Evolutionary conservation across 345 rosid genomes (phyloP).

Genomic region (Psidium guajava): DNA sequence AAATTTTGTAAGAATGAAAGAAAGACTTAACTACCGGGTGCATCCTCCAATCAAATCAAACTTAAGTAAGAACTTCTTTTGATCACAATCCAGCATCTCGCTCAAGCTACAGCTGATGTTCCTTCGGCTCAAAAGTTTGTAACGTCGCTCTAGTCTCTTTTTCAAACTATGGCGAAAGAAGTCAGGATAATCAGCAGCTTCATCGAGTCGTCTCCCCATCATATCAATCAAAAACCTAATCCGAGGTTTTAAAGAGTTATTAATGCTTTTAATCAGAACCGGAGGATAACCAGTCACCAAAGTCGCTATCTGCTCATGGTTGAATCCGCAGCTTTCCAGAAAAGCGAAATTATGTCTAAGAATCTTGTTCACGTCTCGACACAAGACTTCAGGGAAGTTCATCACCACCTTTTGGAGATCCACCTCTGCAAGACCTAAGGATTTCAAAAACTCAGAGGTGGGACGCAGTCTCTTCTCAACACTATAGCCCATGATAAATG

Average conservation of each 20-base stretch:
- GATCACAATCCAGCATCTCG: conserved; percentile 13
- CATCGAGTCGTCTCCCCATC: conserved; percentile 10
- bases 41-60: neutral
- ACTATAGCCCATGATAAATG: conserved; percentile 13
- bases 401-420: conserved; percentile 3
- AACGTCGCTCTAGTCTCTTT: conserved; percentile 11
- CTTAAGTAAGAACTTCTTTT: conserved; percentile 7
- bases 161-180: conserved; percentile 12
- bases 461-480: conserved; percentile 11
- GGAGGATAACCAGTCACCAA: conserved; percentile 11
- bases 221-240: conserved; percentile 7
- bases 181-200: conserved; percentile 11
- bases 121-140: conserved; percentile 4
- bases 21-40: neutral
- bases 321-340: conserved; percentile 6
- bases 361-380: conserved; percentile 8
- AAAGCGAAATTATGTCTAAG: conserved; percentile 1
- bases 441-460: conserved; percentile 11
- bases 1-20: neutral
- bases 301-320: conserved; percentile 1
- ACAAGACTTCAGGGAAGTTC: conserved; percentile 10
- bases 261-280: conserved; percentile 8
- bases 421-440: conserved; percentile 1
- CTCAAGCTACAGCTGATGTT: conserved; percentile 4
- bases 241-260: conserved; percentile 10